Evolutionary conservation across 495 filamentous ascomycete species (phyloP), one percentile per base, ranked within the genome.

Genomic region (Penicillium atrosanguineum): DNA sequence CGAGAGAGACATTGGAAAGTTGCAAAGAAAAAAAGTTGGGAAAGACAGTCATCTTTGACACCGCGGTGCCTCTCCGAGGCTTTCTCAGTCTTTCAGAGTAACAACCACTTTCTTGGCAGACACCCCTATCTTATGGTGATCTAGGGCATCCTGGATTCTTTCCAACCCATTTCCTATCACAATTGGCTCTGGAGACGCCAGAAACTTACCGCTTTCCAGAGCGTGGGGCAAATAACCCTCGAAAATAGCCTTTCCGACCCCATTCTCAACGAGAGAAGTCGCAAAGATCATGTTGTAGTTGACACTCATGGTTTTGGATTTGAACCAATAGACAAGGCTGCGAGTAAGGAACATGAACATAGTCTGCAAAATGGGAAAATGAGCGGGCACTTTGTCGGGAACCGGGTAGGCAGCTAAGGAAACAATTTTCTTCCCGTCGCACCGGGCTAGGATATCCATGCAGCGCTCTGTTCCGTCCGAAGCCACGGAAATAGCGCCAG

Each of bases 101-200:
- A 53, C 55, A 44, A 49, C 50, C 6, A 75, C 40, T 51, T 78
- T 78, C 45, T 60, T 54, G 0, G 73, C 72, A 38, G 68, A 71
- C 0, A 69, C 66, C 8, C 70, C 73, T 36, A 62, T 60, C 39
- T 52, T 64, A 40, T 62, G 60, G 6, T 57, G 15, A 48, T 73
- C 67, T 18, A 75, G 23, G 0, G 60, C 75, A 11, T 56, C 56
- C 52, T 78, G 73, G 9, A 73, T 61, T 3, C 47, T 53, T 23
- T 65, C 66, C 41, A 76, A 55, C 7, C 75, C 73, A 4, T 66
- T 64, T 4, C 66, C 59, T 7, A 67, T 51, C 31, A 76, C 52
- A 15, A 61, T n/a, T 1, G 72, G 61, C 46, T 72, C 63, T 0
- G 72, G 70, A 52, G 66, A 66, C 23, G 59, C 14, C n/a, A 48